phyloP scores from a whole-genome alignment of 1,284 basidiomycete species.

The Puccinia novopanici region DNA sequence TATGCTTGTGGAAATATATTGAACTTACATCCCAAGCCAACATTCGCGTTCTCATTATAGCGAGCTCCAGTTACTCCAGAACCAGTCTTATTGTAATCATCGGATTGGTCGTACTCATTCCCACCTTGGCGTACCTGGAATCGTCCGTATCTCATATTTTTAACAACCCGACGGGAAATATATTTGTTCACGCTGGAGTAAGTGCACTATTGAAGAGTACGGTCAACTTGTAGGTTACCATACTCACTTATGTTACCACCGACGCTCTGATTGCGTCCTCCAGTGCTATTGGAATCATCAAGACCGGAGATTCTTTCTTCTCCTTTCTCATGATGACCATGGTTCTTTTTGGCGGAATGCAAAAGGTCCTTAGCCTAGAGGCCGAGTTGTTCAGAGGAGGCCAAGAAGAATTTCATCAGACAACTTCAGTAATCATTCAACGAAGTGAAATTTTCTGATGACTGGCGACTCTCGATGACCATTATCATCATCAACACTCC shows the following conservation, averaged over 20 bases:
- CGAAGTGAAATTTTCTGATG: not conserved
- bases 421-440: not conserved
- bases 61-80: not conserved
- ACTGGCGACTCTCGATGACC: not conserved
- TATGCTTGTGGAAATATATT: not conserved
- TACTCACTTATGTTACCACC: slow-evolving; percentile 3
- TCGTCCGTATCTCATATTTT: not conserved
- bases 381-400: not conserved
- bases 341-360: not conserved
- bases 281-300: not conserved
- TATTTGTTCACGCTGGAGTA: not conserved
- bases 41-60: not conserved
- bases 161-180: not conserved
- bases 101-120: not conserved
- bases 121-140: slow-evolving; percentile 10
- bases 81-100: not conserved
- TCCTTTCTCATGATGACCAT: not conserved
- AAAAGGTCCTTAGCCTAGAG: slow-evolving; percentile 10
- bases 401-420: not conserved
- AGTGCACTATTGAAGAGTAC: not conserved
- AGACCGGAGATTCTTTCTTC: not conserved
- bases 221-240: not conserved
- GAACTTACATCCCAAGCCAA: slow-evolving; percentile 7
- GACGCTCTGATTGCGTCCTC: slow-evolving; percentile 4
- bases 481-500: not conserved